phyloP scores from a whole-genome alignment of 2,329 filamentous ascomycete species.

The Paracamarosporium sp. region DNA sequence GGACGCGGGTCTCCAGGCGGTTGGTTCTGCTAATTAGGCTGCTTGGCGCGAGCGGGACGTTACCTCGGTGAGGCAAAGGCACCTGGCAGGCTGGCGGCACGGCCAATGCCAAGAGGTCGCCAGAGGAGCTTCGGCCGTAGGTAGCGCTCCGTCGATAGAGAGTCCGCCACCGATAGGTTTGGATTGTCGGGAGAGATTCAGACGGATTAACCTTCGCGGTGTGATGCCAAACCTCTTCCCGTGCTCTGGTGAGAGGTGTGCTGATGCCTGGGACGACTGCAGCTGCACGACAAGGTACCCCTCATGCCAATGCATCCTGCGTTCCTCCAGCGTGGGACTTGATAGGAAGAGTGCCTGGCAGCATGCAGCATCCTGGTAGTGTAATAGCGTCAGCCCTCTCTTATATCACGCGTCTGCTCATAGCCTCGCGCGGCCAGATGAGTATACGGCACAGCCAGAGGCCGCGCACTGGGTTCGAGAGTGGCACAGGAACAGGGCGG shows the following conservation, averaged over 20 bases:
- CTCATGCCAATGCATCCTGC: constrained; percentile 3
- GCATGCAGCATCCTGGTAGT: neutral
- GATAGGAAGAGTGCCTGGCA: neutral
- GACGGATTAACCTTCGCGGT: neutral
- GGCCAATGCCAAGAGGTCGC: neutral
- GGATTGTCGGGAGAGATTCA: neutral
- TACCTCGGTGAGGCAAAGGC: constrained; percentile 9
- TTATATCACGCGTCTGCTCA: neutral
- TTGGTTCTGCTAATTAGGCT: constrained; percentile 10
- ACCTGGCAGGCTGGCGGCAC: constrained; percentile 1
- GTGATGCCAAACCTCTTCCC: neutral
- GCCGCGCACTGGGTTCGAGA: too few species aligned
- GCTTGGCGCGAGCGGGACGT: constrained; percentile 9
- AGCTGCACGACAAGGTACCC: constrained; percentile 3
- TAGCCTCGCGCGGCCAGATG: neutral
- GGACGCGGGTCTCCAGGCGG: constrained; percentile 3
- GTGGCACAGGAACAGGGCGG: too few species aligned
- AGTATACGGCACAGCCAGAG: too few species aligned
- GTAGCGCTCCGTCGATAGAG: neutral
- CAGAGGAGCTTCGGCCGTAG: neutral
- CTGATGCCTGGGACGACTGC: neutral
- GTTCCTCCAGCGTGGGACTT: neutral
- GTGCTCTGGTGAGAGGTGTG: neutral
- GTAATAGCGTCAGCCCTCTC: neutral
- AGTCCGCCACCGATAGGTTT: neutral